phyloP scores from a whole-genome alignment of 306 rosid genomes.

The Vigna trinervia region DNA sequence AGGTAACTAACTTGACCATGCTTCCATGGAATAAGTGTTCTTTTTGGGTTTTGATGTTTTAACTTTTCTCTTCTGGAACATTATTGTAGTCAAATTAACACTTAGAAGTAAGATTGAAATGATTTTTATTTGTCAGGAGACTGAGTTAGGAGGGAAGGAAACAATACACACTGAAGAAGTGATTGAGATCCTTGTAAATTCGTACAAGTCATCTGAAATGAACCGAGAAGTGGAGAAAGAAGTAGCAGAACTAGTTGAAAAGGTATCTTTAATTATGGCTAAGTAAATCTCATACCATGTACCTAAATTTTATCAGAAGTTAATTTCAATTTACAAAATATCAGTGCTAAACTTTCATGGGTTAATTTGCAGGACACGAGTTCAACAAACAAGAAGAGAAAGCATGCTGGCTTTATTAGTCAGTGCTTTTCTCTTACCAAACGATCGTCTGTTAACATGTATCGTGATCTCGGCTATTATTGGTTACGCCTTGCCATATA shows the following conservation, averaged over 20 bases:
- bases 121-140: slow-evolving; percentile 44
- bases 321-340: neutral
- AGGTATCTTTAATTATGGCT: slow-evolving; percentile 39
- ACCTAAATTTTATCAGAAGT: neutral
- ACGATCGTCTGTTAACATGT: slow-evolving; percentile 70
- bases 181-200: slow-evolving; percentile 39
- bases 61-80: neutral
- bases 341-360: neutral
- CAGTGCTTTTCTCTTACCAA: slow-evolving; percentile 62
- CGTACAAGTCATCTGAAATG: slow-evolving; percentile 45
- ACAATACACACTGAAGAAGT: slow-evolving; percentile 44
- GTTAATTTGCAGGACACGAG: slow-evolving; percentile 38
- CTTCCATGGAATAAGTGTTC: neutral
- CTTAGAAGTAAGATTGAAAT: neutral
- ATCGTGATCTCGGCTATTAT: slow-evolving; percentile 75
- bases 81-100: neutral
- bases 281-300: neutral
- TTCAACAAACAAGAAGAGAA: slow-evolving; percentile 48
- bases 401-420: slow-evolving; percentile 59
- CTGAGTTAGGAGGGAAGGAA: slow-evolving; percentile 34
- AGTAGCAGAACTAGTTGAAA: slow-evolving; percentile 29
- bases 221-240: slow-evolving; percentile 43
- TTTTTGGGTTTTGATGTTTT: neutral
- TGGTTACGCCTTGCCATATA: slow-evolving; percentile 72
- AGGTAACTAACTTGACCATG: slow-evolving; percentile 36